Percentiles rank a stretch among this genome's conserved stretches.
These are phyloP conservation scores for Vaccinium macrocarpon DNA, from an alignment of 148 eudicot genomes.

Conservation along the genomic window DNA sequence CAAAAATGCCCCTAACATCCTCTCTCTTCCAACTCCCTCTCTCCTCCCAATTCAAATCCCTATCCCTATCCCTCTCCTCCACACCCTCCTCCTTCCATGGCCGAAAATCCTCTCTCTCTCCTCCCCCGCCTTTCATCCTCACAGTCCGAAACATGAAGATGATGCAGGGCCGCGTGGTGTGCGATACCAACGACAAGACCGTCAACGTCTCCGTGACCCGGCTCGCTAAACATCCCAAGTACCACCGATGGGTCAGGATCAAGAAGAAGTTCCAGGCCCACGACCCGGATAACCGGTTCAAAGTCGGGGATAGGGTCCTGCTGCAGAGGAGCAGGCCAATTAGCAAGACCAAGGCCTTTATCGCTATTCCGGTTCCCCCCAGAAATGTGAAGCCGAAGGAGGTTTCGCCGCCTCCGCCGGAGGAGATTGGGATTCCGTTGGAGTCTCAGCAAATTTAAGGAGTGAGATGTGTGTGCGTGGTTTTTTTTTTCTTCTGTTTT, in stretches of 20 bases:
- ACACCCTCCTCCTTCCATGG: slow-evolving; percentile 56
- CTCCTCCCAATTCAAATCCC: slow-evolving; percentile 46
- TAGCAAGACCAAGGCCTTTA: slow-evolving; percentile 68
- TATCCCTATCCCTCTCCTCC: slow-evolving; percentile 45
- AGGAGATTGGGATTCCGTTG: slow-evolving; percentile 52
- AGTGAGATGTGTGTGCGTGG: neutral
- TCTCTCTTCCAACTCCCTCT: slow-evolving; percentile 39
- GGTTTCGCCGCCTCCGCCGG: neutral
- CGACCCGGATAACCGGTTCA: slow-evolving; percentile 70
- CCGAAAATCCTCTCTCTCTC: slow-evolving; percentile 43
- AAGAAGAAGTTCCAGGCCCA: slow-evolving; percentile 90
- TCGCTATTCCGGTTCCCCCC: slow-evolving; percentile 43
- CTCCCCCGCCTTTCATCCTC: slow-evolving; percentile 27
- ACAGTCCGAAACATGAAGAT: slow-evolving; percentile 57
- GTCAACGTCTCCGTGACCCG: slow-evolving; percentile 70
- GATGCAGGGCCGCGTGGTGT: slow-evolving; percentile 60
- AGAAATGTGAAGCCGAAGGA: slow-evolving; percentile 19
- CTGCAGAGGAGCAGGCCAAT: slow-evolving; percentile 71
- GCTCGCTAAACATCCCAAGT: slow-evolving; percentile 73
- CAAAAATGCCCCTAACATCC: slow-evolving; percentile 42
- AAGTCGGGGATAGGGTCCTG: slow-evolving; percentile 71
- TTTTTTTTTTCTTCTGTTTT: neutral
- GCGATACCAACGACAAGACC: slow-evolving; percentile 72
- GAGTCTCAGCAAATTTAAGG: slow-evolving; percentile 36
- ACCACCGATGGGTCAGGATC: slow-evolving; percentile 65